phyloP scores from a whole-genome alignment of 2,329 filamentous ascomycete species.

The Diatrype stigma region DNA sequence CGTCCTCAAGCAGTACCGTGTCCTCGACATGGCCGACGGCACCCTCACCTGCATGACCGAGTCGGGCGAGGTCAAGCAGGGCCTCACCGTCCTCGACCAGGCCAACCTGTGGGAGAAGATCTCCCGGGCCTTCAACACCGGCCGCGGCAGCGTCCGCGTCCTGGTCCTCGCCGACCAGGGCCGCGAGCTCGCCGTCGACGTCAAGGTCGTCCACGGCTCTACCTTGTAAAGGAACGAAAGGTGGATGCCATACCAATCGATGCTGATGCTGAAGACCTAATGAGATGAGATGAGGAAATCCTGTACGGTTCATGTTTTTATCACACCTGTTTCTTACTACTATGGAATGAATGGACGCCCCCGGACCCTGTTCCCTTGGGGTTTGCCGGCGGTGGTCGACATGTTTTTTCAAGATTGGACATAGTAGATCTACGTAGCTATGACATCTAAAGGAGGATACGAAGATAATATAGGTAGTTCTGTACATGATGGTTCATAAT shows the following conservation, averaged over 20 bases:
- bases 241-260: too few relatives aligned
- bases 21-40: conserved; percentile 91
- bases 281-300: too few relatives aligned
- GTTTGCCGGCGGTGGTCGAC: neutral
- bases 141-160: conserved; percentile 89
- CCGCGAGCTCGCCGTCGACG: conserved; percentile 94
- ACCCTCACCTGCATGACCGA: conserved; percentile 94
- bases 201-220: conserved; percentile 92
- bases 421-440: neutral
- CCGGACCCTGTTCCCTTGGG: neutral
- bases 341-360: neutral
- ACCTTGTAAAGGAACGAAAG: conserved; percentile 58
- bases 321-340: neutral
- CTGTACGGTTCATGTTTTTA: conserved; percentile 8
- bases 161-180: conserved; percentile 93
- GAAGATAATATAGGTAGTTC: neutral
- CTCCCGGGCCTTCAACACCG: conserved; percentile 78
- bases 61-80: conserved; percentile 97
- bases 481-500: conserved; percentile 1
- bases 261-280: too few relatives aligned
- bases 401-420: neutral
- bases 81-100: conserved; percentile 90
- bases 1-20: conserved; percentile 99
- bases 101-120: conserved; percentile 82
- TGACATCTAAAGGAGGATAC: neutral